These are phyloP conservation scores for Fusarium devonianum DNA, from an alignment of 2,329 filamentous ascomycete species.

Conservation along the genomic window DNA sequence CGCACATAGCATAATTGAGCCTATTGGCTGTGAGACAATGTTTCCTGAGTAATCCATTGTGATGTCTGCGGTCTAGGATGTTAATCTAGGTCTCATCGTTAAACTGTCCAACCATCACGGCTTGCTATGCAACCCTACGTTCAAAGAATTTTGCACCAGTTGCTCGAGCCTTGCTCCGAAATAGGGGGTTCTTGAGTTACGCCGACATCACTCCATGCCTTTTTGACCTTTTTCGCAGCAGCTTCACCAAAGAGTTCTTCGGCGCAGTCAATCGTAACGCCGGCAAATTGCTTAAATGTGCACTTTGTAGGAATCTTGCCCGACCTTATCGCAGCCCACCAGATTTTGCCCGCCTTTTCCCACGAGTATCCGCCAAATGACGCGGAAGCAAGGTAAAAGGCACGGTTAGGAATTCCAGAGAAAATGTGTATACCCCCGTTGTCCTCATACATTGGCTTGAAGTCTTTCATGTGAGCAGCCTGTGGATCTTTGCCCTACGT, in stretches of 20 bases:
- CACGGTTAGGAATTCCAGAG: conserved; percentile 65
- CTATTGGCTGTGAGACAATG: too few relatives aligned
- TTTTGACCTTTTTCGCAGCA: conserved; percentile 52
- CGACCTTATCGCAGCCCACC: conserved; percentile 58
- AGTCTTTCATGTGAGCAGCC: conserved; percentile 56
- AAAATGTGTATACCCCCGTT: conserved; percentile 63
- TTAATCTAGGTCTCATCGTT: neutral
- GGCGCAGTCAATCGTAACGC: conserved; percentile 56
- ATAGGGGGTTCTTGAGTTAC: conserved; percentile 41
- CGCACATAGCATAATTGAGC: too few relatives aligned
- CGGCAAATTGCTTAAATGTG: conserved; percentile 58
- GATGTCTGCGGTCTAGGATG: neutral
- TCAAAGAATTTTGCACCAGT: conserved; percentile 31
- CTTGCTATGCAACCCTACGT: neutral
- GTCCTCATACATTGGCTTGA: conserved; percentile 51
- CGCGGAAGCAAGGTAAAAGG: conserved; percentile 59
- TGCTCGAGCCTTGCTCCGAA: conserved; percentile 14
- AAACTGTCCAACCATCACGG: too few relatives aligned
- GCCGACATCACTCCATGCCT: conserved; percentile 58
- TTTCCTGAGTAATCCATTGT: conserved; percentile 4
- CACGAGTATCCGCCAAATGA: conserved; percentile 61
- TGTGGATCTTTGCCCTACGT: conserved; percentile 60
- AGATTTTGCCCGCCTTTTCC: conserved; percentile 61
- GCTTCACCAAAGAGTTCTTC: conserved; percentile 52
- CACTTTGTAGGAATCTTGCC: conserved; percentile 51